These are phyloP conservation scores for Phytophthora citrophthora DNA, from an alignment of 352 stramenopile species.

Conservation along the genomic window DNA sequence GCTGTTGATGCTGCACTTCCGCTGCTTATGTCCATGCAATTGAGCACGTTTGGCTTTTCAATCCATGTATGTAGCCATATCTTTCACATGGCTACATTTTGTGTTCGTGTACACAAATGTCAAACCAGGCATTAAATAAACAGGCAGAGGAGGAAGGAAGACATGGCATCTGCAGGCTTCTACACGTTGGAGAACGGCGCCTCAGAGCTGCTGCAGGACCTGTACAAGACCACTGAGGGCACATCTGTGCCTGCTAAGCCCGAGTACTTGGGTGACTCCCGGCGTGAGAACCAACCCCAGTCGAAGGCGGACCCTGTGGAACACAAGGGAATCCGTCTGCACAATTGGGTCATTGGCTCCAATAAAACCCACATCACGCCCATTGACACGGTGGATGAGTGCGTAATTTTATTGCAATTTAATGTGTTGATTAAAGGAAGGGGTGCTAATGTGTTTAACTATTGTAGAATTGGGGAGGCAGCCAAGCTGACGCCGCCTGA, in stretches of 20 bases:
- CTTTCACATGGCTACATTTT: no score
- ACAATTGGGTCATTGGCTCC: conserved; percentile 71
- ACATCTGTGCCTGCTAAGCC: background rate
- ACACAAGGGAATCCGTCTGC: conserved; percentile 71
- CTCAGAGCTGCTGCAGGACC: conserved; percentile 50
- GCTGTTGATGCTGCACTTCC: conserved; percentile 62
- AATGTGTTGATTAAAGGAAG: background rate
- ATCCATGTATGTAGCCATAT: no score
- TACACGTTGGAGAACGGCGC: conserved; percentile 59
- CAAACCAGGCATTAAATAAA: no score
- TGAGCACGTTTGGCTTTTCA: background rate
- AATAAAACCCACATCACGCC: conserved; percentile 88
- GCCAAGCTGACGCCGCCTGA: conserved; percentile 80
- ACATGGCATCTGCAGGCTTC: conserved; percentile 49
- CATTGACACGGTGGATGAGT: conserved; percentile 73
- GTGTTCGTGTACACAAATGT: no score
- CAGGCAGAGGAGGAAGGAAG: background rate
- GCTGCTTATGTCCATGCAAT: conserved; percentile 27
- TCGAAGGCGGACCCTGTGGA: conserved; percentile 63
- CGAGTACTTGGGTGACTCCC: conserved; percentile 59
- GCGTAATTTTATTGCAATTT: conserved; percentile 10
- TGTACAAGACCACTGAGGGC: conserved; percentile 36
- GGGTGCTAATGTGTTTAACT: conserved; percentile 11
- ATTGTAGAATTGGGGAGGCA: conserved; percentile 56
- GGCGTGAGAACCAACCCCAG: conserved; percentile 44